Base-by-base conservation (phyloP, 257 asterid genomes). In the Fraxinus quadrangulata region DNA sequence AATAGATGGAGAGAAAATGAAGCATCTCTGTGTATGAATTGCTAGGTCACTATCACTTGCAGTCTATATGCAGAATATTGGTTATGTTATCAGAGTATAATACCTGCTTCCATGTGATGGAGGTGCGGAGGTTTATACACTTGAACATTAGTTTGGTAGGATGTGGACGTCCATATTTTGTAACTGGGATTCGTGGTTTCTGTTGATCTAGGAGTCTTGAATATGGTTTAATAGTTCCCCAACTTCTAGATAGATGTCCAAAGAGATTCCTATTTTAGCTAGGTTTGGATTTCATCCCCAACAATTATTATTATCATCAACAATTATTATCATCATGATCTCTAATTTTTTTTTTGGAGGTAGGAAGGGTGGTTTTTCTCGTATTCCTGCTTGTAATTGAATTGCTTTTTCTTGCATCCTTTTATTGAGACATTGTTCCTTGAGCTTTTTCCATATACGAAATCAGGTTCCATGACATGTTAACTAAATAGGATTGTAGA, bases 401-500 rank as follows among this genome's bases (percentile, higher is more conserved):
- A 26, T 74, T 45, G 56, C 30, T 77, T 54, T 73, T 7, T 19
- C 42, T 14, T 17, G 8, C 66, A 67, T 75, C 30, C 24, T 73
- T 26, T 39, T 59, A 79, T 47, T 67, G 28, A 42, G 54, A 71
- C 49, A 42, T 68, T 77, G 6, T 76, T 66, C 49, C 67, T 77
- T 54, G 69, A 71, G 40, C 49, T 7, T 63, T 76, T 61, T n/a
- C 36, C 69, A 49, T n/a, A 23, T 70, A 23, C 36, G 33, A 67
- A 63, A 45, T 72, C 59, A 21, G 33, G 45, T 66, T 68, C 49
- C 75, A 69, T 73, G 71, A 74, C n/a, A 39, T 49, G 77, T 80
- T 49, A 71, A 51, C 67, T 65, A 72, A 67, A 73, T 80, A 30
- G 47, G 31, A 77, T 73, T 72, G 59, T 82, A 70, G 45, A 49